These are phyloP conservation scores for Russula foetens DNA, from an alignment of 768 basidiomycete species.

Conservation along the genomic window DNA sequence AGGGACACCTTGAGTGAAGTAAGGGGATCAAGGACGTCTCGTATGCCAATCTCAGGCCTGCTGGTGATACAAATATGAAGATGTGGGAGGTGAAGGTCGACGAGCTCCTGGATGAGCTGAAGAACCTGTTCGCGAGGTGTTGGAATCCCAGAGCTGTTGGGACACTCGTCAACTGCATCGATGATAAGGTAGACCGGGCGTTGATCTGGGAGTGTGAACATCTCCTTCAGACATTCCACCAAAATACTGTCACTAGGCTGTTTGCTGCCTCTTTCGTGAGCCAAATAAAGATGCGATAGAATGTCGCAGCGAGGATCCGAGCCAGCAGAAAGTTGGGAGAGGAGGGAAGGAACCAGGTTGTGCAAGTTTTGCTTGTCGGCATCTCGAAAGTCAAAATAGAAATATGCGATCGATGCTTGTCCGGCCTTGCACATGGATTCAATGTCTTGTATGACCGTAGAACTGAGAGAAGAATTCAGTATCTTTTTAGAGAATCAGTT, in stretches of 20 bases:
- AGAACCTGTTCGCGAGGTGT: not conserved
- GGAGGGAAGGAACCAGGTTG: not conserved
- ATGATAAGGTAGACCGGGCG: not conserved
- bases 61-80: not conserved
- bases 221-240: not conserved
- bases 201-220: not conserved
- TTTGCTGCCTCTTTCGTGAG: not conserved
- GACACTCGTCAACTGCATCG: slow-evolving; percentile 3
- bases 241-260: not conserved
- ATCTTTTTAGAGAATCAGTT: not conserved
- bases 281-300: not conserved
- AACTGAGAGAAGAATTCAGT: not conserved
- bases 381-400: not conserved
- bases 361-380: not conserved
- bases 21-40: not conserved
- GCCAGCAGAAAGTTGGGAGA: not conserved
- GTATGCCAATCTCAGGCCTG: not conserved
- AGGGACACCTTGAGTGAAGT: not conserved
- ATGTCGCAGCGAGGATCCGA: not conserved
- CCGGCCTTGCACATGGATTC: not conserved
- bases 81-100: not conserved
- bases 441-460: not conserved
- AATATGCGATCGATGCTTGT: not conserved
- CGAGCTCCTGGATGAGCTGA: not conserved
- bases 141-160: not conserved